Conservation (phyloP, 495 filamentous ascomycete species). For the Daldinia childiae region DNA sequence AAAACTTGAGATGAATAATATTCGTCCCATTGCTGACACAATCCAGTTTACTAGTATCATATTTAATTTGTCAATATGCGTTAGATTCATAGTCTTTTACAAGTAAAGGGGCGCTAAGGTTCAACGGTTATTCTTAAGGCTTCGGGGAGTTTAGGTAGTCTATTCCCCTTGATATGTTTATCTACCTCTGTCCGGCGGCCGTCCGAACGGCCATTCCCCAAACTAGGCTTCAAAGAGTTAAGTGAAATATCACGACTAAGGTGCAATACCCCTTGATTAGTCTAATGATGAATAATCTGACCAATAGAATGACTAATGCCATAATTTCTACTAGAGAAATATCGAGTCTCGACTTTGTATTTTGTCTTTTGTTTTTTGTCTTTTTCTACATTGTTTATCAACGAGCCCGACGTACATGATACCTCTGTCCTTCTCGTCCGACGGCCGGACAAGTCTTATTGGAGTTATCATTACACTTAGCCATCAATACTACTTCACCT, state of each 20-base stretch:
- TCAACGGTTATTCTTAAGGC: slow-evolving; percentile 8
- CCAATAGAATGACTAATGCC: slow-evolving; percentile 24
- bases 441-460: not conserved
- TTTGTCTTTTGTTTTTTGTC: not conserved
- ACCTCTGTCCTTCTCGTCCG: not conserved
- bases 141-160: slow-evolving; percentile 10
- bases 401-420: not conserved
- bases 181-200: slow-evolving; percentile 29
- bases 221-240: slow-evolving; percentile 5
- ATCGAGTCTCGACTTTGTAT: not conserved
- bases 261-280: slow-evolving; percentile 1
- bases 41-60: not conserved
- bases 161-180: slow-evolving; percentile 11
- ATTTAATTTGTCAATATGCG: slow-evolving; percentile 35
- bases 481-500: not conserved
- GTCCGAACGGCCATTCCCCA: slow-evolving; percentile 36
- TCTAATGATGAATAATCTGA: slow-evolving; percentile 27
- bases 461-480: not conserved
- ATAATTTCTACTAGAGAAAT: slow-evolving; percentile 5
- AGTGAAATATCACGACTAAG: not conserved
- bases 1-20: slow-evolving; percentile 30
- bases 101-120: no score
- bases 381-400: not conserved
- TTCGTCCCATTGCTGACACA: slow-evolving; percentile 21
- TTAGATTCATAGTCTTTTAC: no score